Evolutionary conservation across 768 basidiomycete genomes (phyloP).

Genomic region (Mycena belliarum): DNA sequence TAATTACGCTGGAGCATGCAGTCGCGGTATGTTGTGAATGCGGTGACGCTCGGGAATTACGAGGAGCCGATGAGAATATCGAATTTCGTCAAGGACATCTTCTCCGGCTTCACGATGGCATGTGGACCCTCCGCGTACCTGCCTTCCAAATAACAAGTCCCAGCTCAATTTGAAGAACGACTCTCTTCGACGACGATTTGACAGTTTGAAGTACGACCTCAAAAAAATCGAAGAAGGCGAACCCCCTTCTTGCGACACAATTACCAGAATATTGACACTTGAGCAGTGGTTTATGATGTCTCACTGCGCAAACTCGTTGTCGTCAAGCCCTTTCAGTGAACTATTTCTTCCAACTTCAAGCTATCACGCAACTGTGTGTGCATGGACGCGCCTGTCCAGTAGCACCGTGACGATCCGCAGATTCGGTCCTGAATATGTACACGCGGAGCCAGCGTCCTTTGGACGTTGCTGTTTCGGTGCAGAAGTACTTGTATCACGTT

Average conservation of each 20-base stretch:
- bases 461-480: background rate
- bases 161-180: constrained; percentile 87
- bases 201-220: constrained; percentile 83
- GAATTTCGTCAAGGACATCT: constrained; percentile 76
- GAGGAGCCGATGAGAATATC: constrained; percentile 80
- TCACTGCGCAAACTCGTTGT: constrained; percentile 67
- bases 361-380: background rate
- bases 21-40: constrained; percentile 80
- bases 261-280: constrained; percentile 2
- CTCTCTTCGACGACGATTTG: constrained; percentile 69
- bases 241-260: constrained; percentile 17
- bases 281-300: constrained; percentile 80
- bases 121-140: background rate
- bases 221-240: constrained; percentile 88
- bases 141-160: background rate
- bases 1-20: constrained; percentile 28
- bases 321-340: background rate
- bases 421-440: background rate
- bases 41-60: constrained; percentile 81
- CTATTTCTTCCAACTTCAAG: background rate
- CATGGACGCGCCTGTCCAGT: background rate
- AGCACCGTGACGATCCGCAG: background rate
- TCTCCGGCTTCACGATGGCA: constrained; percentile 85
- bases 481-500: background rate
- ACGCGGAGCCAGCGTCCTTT: no score